Percentiles rank a stretch among this genome's conserved stretches.
phyloP scores from a whole-genome alignment of 2,329 filamentous ascomycete genomes.

The Nigrograna mackinnonii region DNA sequence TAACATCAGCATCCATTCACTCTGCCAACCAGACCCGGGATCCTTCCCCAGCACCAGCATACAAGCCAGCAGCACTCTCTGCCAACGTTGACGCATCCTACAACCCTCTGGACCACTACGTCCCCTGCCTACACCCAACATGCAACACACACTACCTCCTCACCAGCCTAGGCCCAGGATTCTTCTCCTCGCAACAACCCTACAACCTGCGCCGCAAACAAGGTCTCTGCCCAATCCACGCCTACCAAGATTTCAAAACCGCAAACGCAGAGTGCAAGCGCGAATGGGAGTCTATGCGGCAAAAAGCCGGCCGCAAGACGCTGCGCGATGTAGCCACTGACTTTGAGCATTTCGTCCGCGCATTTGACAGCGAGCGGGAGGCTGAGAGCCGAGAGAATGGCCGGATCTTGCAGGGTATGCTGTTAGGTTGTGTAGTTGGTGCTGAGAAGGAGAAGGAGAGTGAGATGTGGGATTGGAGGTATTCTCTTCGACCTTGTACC shows the following conservation, averaged over 20 bases:
- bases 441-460: slow-evolving; percentile 1
- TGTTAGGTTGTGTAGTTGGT: slow-evolving; percentile 2
- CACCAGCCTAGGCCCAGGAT: slow-evolving; percentile 25
- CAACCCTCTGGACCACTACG: slow-evolving; percentile 31
- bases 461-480: slow-evolving; percentile 28
- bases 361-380: slow-evolving; percentile 16
- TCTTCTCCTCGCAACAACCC: slow-evolving; percentile 28
- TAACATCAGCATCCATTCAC: not conserved
- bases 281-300: slow-evolving; percentile 30
- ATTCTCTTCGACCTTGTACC: slow-evolving; percentile 28
- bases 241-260: slow-evolving; percentile 26
- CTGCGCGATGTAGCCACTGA: slow-evolving; percentile 29
- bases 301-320: slow-evolving; percentile 36
- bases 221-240: slow-evolving; percentile 31
- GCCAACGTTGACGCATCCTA: slow-evolving; percentile 17
- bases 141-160: slow-evolving; percentile 30
- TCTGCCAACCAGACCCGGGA: not conserved
- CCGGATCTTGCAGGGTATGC: not conserved
- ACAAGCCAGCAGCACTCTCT: not conserved
- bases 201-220: slow-evolving; percentile 28
- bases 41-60: not conserved
- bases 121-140: slow-evolving; percentile 28
- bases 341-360: slow-evolving; percentile 25
- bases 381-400: slow-evolving; percentile 11
- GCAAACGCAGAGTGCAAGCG: slow-evolving; percentile 26